These are phyloP conservation scores for Fusarium siculi DNA, from an alignment of 2,329 filamentous ascomycete genomes.

Conservation along the genomic window DNA sequence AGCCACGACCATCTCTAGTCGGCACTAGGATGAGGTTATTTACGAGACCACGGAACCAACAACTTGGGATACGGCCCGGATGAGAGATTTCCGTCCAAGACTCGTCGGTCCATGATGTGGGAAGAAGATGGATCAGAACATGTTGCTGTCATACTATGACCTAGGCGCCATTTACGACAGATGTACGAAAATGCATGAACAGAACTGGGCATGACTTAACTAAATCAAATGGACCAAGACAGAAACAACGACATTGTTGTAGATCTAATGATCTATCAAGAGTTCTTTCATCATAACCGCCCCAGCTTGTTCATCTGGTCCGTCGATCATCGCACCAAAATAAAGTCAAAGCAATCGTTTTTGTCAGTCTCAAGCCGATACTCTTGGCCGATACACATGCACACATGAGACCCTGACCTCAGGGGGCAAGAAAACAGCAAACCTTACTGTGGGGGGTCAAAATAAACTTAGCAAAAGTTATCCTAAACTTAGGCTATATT, in stretches of 20 bases:
- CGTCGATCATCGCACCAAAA: not conserved
- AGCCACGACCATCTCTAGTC: conserved; percentile 3
- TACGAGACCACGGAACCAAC: not conserved
- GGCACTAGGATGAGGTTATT: not conserved
- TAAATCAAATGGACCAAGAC: not conserved
- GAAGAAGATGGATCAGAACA: not conserved
- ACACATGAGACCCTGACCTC: conserved; percentile 9
- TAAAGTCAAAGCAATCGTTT: not conserved
- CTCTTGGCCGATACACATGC: not conserved
- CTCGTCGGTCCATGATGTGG: not conserved
- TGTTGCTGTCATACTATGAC: not conserved
- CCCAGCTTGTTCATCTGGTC: not conserved
- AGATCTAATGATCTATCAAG: conserved; percentile 19
- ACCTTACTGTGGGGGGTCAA: too few relatives aligned
- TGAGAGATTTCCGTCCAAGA: not conserved
- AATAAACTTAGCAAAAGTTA: too few relatives aligned
- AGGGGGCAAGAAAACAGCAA: too few relatives aligned
- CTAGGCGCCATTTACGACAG: not conserved
- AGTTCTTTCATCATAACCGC: not conserved
- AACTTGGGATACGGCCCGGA: not conserved
- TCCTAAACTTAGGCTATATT: too few relatives aligned
- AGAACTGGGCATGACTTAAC: not conserved
- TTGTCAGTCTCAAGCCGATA: not conserved
- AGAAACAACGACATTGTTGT: conserved; percentile 1
- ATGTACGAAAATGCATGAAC: not conserved